Evolutionary conservation across 2,329 filamentous ascomycete species (phyloP), one percentile per base, ranked within the genome.

Genomic region (Talaromyces piceae): DNA sequence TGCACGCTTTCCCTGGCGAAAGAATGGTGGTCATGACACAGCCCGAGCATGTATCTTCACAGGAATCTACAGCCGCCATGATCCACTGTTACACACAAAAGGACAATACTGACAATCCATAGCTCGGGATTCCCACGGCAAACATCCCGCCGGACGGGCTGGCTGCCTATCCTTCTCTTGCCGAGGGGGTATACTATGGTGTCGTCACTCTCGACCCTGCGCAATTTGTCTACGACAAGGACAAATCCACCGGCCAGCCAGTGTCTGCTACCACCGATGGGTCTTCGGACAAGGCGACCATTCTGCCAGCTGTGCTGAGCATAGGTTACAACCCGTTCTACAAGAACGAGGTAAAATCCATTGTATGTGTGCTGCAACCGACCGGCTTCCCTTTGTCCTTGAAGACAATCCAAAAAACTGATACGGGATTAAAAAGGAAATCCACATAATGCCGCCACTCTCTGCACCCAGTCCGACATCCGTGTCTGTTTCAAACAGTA

Each of bases 291-390:
- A 45, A 51, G 12, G 56, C 60, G 7, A 63, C 59, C 16, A 75
- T 93, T 51, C 88, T 85, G 69, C 88, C 88, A 1, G 93, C 94
- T 79, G 90, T 95, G 58, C 87, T 96, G 84, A 88, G 83, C 55
- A 91, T 96, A 58, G 93, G 93, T 41, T 97, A 91, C 79, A 98
- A 97, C 71, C 93, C 93, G 0, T 97, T 91, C 73, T 98, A 95
- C 79, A 90, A 91, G 67, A 97, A 98, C 77, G 84, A 79, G 4
- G 82, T 88, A 44, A 84, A 88, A 56, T 88, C 82, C 56, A 90
- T 93, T 64, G 78, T 76, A 69, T 22, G 7, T 25, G n/a, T 8
- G 20, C 27, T 45, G 26, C 7, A 30, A 30, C 28, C 13, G 28
- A 30, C 13, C 13, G 28, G n/a, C n/a, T n/a, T n/a, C 33, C 12